Evolutionary conservation across 2,329 filamentous ascomycete genomes (phyloP), one percentile per base, ranked within the genome.

Genomic region (Alternaria hordeiaustralica): DNA sequence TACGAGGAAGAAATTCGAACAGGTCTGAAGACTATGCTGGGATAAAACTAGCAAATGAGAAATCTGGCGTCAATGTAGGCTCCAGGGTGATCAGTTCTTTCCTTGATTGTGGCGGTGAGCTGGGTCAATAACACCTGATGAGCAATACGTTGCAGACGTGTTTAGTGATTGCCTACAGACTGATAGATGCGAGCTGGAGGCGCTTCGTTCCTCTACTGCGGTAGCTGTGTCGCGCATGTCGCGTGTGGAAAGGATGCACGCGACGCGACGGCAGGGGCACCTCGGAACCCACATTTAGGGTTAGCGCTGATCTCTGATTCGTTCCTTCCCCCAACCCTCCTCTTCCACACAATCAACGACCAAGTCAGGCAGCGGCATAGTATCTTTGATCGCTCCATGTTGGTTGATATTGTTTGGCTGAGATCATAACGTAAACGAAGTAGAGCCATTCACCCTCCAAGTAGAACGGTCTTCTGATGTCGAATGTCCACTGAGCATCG

Each of bases 401-500:
- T 53, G 30, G 13, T 2, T 11, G 30, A 53, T 41, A 21, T 2
- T 2, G 4, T 20, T 9, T 36, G 9, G 7, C 13, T 10, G 2
- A 5, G 6, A 26, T 18, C 5, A 23, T 12, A 26, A 15, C 20
- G 51, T 0, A 6, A 26, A 7, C 2, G 33, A 25, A 36, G 49
- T 10, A 53, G 6, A 33, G 30, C 21, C 13, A 41, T 36, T 33
- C 18, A 12, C 30, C 10, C n/a, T 21, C 10, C 33, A 26, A 55
- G 53, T 11, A 44, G 23, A 44, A 44, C 36, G 18, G 13, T 15
- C 36, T 20, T 12, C 8, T 7, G n/a, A 25, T 26, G 18, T 28
- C 28, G 20, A 21, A 46, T 45, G 25, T 10, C 25, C 25, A 45
- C 8, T 43, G 51, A 58, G 41, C 51, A 54, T 60, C 61, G 61